Base-by-base conservation (phyloP, 2,329 filamentous ascomycete species). In the Claviceps maximensis region DNA sequence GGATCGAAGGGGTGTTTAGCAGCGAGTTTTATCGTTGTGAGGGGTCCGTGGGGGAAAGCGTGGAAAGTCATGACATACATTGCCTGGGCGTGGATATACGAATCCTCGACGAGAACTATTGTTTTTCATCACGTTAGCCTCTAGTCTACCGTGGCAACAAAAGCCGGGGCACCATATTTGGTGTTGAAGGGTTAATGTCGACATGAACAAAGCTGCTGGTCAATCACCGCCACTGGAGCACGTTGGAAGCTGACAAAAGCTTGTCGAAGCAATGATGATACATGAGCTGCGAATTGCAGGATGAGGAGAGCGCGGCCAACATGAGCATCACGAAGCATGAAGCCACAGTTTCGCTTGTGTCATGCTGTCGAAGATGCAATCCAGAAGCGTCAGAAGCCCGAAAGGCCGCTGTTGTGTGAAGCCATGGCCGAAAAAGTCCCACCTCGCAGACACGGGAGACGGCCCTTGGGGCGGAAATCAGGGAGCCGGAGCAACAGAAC, bases 11-110 rank as follows among this genome's bases (percentile, higher is more conserved):
- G 19, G 19, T 8, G 44, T 29, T 40, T 31, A 36, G 48, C 38
- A 36, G 48, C 23, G 27, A 15, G 23, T 5, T 45, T 7, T 38
- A 17, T 41, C 45, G 49, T 52, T 44, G 47, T 45, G n/a, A n/a
- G n/a, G n/a, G n/a, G n/a, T n/a, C n/a, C n/a, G n/a, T n/a, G 60
- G 63, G 47, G 31, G 17, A 17, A 25, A 13, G 13, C 2, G 25
- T n/a, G 25, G 23, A n/a, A 21, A 21, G 27, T 23, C 13, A 10
- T 21, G 25, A 47, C 58, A 52, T 67, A 70, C 68, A 61, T 63
- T 58, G 65, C 65, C 62, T 69, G 67, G 61, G 62, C 62, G 53
- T 67, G 62, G 57, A 70, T 67, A 65, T 65, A 70, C 63, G 66
- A 59, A 63, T 70, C 68, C 60, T 70, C 67, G 53, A 61, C 57